Conservation (phyloP, 192 early-diverging fungal genomes). For the Backusella liffmaniae region DNA sequence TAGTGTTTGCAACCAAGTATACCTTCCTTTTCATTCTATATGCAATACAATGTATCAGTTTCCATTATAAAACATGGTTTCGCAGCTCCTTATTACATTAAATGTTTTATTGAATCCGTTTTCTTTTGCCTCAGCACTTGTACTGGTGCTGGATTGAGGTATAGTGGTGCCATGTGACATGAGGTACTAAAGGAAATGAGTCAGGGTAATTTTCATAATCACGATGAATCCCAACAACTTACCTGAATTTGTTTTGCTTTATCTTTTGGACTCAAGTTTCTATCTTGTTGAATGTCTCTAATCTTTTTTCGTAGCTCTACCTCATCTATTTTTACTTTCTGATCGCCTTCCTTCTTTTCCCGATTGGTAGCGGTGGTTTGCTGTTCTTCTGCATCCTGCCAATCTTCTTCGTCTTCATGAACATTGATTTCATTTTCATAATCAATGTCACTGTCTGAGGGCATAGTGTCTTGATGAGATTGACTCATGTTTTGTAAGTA, state of each 20-base stretch:
- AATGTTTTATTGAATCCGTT: background rate
- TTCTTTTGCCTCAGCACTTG: slow-evolving; percentile 47
- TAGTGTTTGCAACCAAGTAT: slow-evolving; percentile 81
- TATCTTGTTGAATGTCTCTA: slow-evolving; percentile 60
- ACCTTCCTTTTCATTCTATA: slow-evolving; percentile 48
- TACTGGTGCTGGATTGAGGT: background rate
- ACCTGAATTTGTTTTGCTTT: slow-evolving; percentile 79
- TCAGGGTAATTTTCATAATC: background rate
- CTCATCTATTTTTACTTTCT: slow-evolving; percentile 12
- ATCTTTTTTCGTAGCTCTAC: slow-evolving; percentile 61
- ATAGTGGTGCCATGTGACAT: slow-evolving; percentile 12
- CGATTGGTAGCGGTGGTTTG: background rate
- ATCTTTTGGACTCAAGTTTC: slow-evolving; percentile 44
- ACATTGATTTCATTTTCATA: slow-evolving; percentile 6
- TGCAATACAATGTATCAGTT: background rate
- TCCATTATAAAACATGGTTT: too few species aligned
- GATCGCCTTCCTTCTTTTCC: background rate
- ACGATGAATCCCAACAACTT: background rate
- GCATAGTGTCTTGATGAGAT: background rate
- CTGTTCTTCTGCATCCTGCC: slow-evolving; percentile 12
- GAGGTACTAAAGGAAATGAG: background rate
- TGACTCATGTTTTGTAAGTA: slow-evolving; percentile 2
- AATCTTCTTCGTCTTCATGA: slow-evolving; percentile 17
- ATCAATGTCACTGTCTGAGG: slow-evolving; percentile 8
- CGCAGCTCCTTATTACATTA: background rate